Conservation (phyloP, 2,329 filamentous ascomycete genomes). For the Fusarium citri region DNA sequence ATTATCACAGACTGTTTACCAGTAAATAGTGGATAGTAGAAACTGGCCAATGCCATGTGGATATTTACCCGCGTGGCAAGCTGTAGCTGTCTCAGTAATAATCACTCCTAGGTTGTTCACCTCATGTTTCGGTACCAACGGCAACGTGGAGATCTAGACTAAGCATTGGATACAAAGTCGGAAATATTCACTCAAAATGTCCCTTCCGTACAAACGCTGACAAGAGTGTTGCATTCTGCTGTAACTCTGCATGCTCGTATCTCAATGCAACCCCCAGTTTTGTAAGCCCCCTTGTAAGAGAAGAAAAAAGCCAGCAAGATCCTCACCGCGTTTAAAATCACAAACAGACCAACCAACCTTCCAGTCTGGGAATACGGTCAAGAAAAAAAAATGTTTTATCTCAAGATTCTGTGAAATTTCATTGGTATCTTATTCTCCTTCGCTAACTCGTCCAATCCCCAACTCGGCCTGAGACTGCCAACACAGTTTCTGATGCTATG, state of each 20-base stretch:
- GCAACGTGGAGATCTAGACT: background rate
- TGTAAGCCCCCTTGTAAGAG: constrained; percentile 1
- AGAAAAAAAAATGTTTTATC: background rate
- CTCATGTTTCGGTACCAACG: background rate
- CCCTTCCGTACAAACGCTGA: background rate
- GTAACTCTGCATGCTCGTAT: constrained; percentile 2
- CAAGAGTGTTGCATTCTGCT: constrained; percentile 3
- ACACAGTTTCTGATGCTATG: constrained; percentile 31
- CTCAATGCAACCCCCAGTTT: constrained; percentile 23
- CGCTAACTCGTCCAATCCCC: constrained; percentile 8
- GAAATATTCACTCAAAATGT: background rate
- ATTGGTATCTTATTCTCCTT: constrained; percentile 22
- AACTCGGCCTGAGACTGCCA: constrained; percentile 26
- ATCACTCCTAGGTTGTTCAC: constrained; percentile 1
- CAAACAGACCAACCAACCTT: background rate
- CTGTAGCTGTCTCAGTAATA: constrained; percentile 27
- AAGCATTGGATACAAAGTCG: constrained; percentile 4
- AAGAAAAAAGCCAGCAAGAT: constrained; percentile 1
- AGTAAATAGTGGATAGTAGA: background rate
- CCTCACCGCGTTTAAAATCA: background rate
- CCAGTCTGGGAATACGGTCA: background rate
- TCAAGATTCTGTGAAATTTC: constrained; percentile 10
- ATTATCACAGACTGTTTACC: background rate
- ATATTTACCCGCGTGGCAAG: constrained; percentile 15
- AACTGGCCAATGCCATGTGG: constrained; percentile 16